Conservation (phyloP, 345 rosid species). For the Euphorbia tirucalli region DNA sequence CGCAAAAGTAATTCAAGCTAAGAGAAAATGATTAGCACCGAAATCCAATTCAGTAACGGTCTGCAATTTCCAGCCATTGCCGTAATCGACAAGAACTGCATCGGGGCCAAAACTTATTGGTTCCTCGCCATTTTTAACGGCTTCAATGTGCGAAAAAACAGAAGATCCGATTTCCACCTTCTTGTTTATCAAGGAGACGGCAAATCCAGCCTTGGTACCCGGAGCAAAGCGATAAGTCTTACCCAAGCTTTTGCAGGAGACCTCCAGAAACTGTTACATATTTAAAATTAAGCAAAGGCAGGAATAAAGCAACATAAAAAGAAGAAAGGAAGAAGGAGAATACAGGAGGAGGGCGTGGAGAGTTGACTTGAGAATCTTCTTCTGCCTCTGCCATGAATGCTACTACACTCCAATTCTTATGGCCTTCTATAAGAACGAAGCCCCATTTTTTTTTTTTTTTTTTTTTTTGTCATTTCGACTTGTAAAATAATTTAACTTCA, state of each 20-base stretch:
- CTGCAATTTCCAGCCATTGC: slow-evolving; percentile 63
- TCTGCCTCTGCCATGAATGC: slow-evolving; percentile 24
- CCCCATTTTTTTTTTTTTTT: too few species aligned
- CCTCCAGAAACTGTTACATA: slow-evolving; percentile 60
- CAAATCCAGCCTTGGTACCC: slow-evolving; percentile 78
- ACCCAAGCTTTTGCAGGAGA: slow-evolving; percentile 49
- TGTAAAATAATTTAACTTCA: too few species aligned
- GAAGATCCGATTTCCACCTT: slow-evolving; percentile 47
- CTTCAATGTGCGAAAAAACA: slow-evolving; percentile 54
- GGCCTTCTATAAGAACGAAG: too few species aligned
- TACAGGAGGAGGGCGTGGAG: slow-evolving; percentile 23
- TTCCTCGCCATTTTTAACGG: slow-evolving; percentile 65
- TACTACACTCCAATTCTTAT: not conserved
- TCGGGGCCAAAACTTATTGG: slow-evolving; percentile 71
- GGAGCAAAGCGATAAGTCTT: slow-evolving; percentile 56
- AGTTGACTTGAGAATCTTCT: slow-evolving; percentile 18
- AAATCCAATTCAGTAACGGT: slow-evolving; percentile 47
- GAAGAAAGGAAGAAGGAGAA: slow-evolving; percentile 9
- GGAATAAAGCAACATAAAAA: not conserved
- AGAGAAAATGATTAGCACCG: slow-evolving; percentile 28
- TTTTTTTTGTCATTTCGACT: not conserved
- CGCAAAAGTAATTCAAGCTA: not conserved
- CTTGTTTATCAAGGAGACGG: slow-evolving; percentile 66
- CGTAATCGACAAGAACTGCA: slow-evolving; percentile 61
- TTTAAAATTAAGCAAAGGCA: not conserved